A percentile compares a stretch with the other conserved stretches of the same genome.
These are phyloP conservation scores for Spathaspora sp. DNA, from an alignment of 1,139 yeast genomes.

Conservation along the genomic window DNA sequence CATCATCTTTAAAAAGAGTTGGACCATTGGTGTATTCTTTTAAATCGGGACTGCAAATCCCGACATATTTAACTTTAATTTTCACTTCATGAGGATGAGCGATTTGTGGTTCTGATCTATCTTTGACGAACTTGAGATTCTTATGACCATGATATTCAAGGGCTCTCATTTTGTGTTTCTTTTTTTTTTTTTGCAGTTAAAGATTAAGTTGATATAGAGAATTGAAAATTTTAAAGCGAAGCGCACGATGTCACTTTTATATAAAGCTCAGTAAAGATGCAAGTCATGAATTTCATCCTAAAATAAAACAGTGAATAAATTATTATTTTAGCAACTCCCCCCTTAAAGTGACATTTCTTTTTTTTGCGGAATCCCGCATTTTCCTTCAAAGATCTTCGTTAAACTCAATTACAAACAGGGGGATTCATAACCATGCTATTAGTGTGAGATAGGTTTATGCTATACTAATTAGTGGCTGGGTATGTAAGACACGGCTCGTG, in stretches of 20 bases:
- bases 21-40: slow-evolving; percentile 57
- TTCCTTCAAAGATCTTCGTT: neutral
- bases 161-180: slow-evolving; percentile 64
- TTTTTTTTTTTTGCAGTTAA: too few species aligned
- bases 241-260: neutral
- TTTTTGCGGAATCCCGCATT: neutral
- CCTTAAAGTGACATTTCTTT: neutral
- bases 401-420: neutral
- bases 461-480: neutral
- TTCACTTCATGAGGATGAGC: slow-evolving; percentile 48
- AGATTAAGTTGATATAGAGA: neutral
- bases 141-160: slow-evolving; percentile 52
- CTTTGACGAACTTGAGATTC: slow-evolving; percentile 44
- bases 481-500: neutral
- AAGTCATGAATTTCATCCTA: neutral
- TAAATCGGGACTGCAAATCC: slow-evolving; percentile 60
- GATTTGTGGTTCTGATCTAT: slow-evolving; percentile 46
- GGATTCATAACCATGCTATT: neutral
- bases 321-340: neutral
- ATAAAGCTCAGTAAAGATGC: neutral
- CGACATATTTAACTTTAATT: slow-evolving; percentile 52
- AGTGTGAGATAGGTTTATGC: neutral
- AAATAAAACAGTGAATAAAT: neutral
- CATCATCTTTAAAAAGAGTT: slow-evolving; percentile 40
- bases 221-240: neutral